phyloP scores from a whole-genome alignment of 352 stramenopile species.

The Peronospora destructor region DNA sequence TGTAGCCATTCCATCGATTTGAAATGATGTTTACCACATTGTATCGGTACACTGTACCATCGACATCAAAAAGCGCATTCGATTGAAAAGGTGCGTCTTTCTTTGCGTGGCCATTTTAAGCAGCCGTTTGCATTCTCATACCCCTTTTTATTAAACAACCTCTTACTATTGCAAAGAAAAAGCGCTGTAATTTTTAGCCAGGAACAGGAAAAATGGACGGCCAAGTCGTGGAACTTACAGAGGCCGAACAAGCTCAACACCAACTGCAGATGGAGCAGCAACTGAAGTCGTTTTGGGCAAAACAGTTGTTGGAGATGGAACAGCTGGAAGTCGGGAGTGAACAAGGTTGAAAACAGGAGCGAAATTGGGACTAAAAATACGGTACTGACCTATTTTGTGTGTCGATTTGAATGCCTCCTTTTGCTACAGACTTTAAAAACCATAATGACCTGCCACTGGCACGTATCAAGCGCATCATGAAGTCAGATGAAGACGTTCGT shows the following conservation, averaged over 20 bases:
- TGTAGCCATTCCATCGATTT: too few species aligned
- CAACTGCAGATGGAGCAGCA: slow-evolving; percentile 85
- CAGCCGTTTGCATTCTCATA: too few species aligned
- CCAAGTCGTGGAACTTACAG: slow-evolving; percentile 82
- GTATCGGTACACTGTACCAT: background rate
- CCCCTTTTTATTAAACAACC: background rate
- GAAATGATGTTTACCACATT: slow-evolving; percentile 3
- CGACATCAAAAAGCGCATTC: background rate
- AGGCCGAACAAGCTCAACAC: slow-evolving; percentile 80
- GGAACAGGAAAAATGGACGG: slow-evolving; percentile 45
- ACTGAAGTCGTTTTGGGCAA: slow-evolving; percentile 90
- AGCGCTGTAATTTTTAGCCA: too few species aligned
- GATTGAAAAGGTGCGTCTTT: background rate
- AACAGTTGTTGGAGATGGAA: slow-evolving; percentile 89
- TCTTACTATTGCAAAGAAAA: background rate
- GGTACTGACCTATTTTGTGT: slow-evolving; percentile 1
- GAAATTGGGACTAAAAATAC: background rate
- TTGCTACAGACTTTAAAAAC: slow-evolving; percentile 94
- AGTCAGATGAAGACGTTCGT: slow-evolving; percentile 95
- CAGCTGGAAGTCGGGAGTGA: slow-evolving; percentile 89
- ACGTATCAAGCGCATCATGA: slow-evolving; percentile 99
- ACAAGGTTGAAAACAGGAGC: slow-evolving; percentile 58
- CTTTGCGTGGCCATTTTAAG: background rate
- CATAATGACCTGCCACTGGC: slow-evolving; percentile 98
- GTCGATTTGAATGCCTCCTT: background rate